Conservation (phyloP, 768 basidiomycete genomes). For the Hygrocybe punicea region DNA sequence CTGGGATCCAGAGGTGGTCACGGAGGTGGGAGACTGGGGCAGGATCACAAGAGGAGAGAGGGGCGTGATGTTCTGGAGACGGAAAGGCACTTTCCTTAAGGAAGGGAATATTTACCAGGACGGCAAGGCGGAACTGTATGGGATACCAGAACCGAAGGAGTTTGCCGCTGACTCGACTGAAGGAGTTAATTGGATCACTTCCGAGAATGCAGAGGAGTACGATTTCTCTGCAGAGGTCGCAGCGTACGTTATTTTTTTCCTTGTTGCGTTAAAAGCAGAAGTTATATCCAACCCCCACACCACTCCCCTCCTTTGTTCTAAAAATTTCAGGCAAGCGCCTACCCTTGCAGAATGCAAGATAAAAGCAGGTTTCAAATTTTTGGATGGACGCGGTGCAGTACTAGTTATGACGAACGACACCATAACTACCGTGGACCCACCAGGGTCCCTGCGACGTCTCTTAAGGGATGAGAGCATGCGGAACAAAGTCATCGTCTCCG, state of each 20-base stretch:
- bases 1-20: conserved; percentile 33
- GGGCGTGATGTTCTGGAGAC: conserved; percentile 21
- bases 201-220: conserved; percentile 21
- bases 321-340: conserved; percentile 19
- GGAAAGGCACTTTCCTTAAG: conserved; percentile 26
- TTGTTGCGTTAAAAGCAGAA: no score
- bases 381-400: conserved; percentile 26
- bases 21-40: conserved; percentile 33
- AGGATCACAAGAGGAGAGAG: conserved; percentile 20
- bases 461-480: conserved; percentile 26
- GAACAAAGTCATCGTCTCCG: conserved; percentile 30
- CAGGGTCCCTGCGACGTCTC: conserved; percentile 26
- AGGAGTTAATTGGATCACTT: conserved; percentile 29
- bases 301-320: background rate
- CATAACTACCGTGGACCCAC: conserved; percentile 25
- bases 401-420: conserved; percentile 31
- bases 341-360: conserved; percentile 23
- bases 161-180: conserved; percentile 14
- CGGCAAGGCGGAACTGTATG: conserved; percentile 21
- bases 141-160: conserved; percentile 23
- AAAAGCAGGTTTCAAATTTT: conserved; percentile 28
- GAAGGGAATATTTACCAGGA: conserved; percentile 34
- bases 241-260: conserved; percentile 13
- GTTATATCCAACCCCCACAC: no score
- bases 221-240: conserved; percentile 13